Evolutionary conservation across 2,329 filamentous ascomycete species (phyloP).

Genomic region (Trichoderma harzianum): DNA sequence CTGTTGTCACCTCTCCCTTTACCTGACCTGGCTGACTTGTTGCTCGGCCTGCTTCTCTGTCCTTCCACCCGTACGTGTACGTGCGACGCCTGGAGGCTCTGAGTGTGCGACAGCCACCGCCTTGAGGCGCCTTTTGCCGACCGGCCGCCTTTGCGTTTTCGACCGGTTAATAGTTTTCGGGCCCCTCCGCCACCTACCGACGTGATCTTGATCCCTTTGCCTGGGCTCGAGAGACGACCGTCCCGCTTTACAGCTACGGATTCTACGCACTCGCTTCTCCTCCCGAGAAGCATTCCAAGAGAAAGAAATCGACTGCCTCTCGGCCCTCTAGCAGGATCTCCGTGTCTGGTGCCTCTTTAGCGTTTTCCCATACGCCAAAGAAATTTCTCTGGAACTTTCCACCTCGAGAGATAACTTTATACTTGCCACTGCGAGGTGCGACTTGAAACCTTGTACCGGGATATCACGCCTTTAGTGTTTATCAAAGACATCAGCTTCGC

Average conservation of each 20-base stretch:
- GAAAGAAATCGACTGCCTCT: not conserved
- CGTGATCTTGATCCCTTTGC: slow-evolving; percentile 19
- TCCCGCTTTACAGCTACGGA: slow-evolving; percentile 17
- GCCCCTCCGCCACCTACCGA: slow-evolving; percentile 18
- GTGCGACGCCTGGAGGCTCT: slow-evolving; percentile 7
- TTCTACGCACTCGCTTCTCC: not conserved
- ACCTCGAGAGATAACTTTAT: not conserved
- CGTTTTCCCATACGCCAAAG: not conserved
- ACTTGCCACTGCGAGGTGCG: slow-evolving; percentile 21
- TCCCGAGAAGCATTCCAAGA: not conserved
- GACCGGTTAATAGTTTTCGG: slow-evolving; percentile 2
- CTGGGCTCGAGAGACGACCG: slow-evolving; percentile 19
- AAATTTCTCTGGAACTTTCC: not conserved
- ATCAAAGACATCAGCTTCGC: slow-evolving; percentile 22
- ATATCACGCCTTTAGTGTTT: slow-evolving; percentile 16
- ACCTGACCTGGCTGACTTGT: not conserved
- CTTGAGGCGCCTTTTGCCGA: slow-evolving; percentile 13
- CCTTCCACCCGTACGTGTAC: not conserved
- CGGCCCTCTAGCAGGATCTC: not conserved
- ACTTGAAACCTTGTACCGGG: slow-evolving; percentile 20
- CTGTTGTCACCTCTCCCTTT: slow-evolving; percentile 13
- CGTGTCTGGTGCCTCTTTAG: not conserved
- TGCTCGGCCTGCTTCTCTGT: slow-evolving; percentile 15
- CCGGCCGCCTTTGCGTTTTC: slow-evolving; percentile 13
- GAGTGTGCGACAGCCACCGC: slow-evolving; percentile 15